Evolutionary conservation across 164 flowering plant species (phyloP).

Genomic region (Piper betle): DNA sequence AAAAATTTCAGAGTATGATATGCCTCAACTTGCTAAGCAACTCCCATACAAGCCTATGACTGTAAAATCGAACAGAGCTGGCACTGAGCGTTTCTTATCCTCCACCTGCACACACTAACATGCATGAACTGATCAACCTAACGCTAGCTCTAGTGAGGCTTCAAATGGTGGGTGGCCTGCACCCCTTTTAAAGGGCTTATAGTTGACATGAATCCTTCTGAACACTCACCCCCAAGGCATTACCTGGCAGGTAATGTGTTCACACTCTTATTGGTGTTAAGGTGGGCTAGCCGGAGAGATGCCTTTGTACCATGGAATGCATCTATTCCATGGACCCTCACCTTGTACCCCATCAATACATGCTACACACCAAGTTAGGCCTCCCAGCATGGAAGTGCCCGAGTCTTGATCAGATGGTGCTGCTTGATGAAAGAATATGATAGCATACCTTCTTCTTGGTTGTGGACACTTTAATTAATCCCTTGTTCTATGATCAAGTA

Average conservation of each 20-base stretch:
- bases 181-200: not conserved
- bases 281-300: not conserved
- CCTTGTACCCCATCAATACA: not conserved
- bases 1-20: constrained; percentile 1
- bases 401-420: too few relatives aligned
- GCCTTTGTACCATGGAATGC: not conserved
- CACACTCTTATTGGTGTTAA: not conserved
- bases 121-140: not conserved
- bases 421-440: too few relatives aligned
- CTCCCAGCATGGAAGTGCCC: too few relatives aligned
- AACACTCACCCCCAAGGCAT: not conserved
- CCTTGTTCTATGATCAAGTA: too few relatives aligned
- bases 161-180: not conserved
- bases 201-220: not conserved
- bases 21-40: not conserved
- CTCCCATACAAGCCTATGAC: not conserved
- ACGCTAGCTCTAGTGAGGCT: not conserved
- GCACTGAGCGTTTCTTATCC: constrained; percentile 7
- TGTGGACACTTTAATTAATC: too few relatives aligned
- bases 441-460: too few relatives aligned
- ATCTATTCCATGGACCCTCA: not conserved
- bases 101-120: not conserved
- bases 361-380: not conserved
- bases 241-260: not conserved
- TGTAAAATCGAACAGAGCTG: constrained; percentile 4